phyloP scores from a whole-genome alignment of 163 green algal species.

The Volvox carteri region DNA sequence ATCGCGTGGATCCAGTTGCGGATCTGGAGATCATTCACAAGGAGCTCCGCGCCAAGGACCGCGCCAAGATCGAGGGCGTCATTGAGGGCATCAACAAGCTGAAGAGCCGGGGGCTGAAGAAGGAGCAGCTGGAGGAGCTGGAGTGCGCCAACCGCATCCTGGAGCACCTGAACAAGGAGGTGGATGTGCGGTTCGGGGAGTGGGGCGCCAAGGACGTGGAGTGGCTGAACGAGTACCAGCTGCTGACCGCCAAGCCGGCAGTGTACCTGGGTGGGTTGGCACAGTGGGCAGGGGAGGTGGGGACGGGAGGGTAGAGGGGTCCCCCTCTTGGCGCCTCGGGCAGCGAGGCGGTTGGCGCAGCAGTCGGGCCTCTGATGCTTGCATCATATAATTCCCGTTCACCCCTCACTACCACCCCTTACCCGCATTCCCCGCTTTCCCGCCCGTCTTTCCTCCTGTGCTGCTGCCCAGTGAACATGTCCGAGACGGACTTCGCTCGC shows the following conservation, averaged over 20 bases:
- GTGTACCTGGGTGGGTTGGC: slow-evolving; percentile 67
- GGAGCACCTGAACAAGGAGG: slow-evolving; percentile 88
- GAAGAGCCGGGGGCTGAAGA: slow-evolving; percentile 74
- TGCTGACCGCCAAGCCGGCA: slow-evolving; percentile 95
- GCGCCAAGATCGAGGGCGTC: slow-evolving; percentile 62
- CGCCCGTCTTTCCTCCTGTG: slow-evolving; percentile 87
- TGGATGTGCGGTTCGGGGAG: slow-evolving; percentile 83
- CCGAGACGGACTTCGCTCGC: slow-evolving; percentile 88
- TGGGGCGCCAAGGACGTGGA: slow-evolving; percentile 92
- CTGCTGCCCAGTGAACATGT: slow-evolving; percentile 91
- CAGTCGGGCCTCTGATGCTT: too few species aligned
- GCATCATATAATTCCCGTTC: too few species aligned
- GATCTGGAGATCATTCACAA: slow-evolving; percentile 97
- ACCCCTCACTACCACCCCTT: background rate
- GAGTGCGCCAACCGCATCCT: slow-evolving; percentile 76
- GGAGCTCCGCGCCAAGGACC: slow-evolving; percentile 87
- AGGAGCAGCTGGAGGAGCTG: slow-evolving; percentile 94
- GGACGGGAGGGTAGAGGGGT: too few species aligned
- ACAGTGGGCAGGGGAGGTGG: too few species aligned
- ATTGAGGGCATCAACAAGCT: slow-evolving; percentile 76
- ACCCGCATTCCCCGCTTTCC: slow-evolving; percentile 25
- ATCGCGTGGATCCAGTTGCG: slow-evolving; percentile 91
- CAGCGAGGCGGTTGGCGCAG: too few species aligned
- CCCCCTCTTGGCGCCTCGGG: too few species aligned
- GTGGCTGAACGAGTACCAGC: slow-evolving; percentile 89